Evolutionary conservation across 2,329 filamentous ascomycete species (phyloP).

Genomic region (Verruconis gallopava): DNA sequence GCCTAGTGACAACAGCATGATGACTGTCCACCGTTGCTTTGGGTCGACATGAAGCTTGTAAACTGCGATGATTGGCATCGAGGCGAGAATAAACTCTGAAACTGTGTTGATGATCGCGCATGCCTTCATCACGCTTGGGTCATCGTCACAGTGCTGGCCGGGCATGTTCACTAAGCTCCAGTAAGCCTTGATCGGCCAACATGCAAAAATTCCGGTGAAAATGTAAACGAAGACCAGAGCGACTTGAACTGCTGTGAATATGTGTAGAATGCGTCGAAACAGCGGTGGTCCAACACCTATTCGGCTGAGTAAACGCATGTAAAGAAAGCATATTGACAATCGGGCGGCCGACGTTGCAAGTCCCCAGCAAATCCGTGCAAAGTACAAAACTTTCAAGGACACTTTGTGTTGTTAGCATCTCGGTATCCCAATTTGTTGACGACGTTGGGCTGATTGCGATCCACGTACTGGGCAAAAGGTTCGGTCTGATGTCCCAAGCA

Average conservation of each 20-base stretch:
- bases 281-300: slow-evolving; percentile 22
- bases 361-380: slow-evolving; percentile 29
- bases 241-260: slow-evolving; percentile 24
- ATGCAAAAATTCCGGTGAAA: slow-evolving; percentile 26
- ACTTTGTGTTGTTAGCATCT: not conserved
- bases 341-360: slow-evolving; percentile 30
- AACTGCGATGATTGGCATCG: slow-evolving; percentile 32
- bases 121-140: slow-evolving; percentile 26
- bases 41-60: slow-evolving; percentile 29
- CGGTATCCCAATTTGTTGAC: too few species aligned
- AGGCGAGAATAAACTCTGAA: slow-evolving; percentile 29
- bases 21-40: slow-evolving; percentile 27
- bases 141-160: slow-evolving; percentile 26
- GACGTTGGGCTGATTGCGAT: not conserved
- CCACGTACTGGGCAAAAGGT: not conserved
- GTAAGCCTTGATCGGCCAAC: slow-evolving; percentile 28
- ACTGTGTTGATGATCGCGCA: slow-evolving; percentile 30
- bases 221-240: slow-evolving; percentile 26
- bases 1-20: slow-evolving; percentile 27
- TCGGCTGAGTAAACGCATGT: slow-evolving; percentile 31
- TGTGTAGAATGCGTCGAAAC: slow-evolving; percentile 29
- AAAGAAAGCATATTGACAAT: slow-evolving; percentile 32
- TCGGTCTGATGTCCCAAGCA: slow-evolving; percentile 9
- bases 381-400: slow-evolving; percentile 24
- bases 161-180: slow-evolving; percentile 24